Base-by-base conservation (phyloP, 179 eudicot species). In the Beta lomatogona region DNA sequence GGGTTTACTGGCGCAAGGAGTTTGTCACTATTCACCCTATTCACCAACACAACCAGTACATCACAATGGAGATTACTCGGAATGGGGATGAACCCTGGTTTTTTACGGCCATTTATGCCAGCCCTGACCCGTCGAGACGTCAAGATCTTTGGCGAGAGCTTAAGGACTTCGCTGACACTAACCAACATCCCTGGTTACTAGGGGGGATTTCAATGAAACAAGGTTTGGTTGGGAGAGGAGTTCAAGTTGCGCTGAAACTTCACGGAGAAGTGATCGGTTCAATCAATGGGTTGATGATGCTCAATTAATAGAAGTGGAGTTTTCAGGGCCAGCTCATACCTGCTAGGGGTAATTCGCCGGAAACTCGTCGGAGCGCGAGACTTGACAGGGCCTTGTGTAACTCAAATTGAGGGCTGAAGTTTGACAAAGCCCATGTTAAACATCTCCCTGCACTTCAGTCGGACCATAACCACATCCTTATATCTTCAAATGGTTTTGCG, bases 181-280 rank as follows among this genome's bases (percentile, higher is more conserved):
- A 72, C 9, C 12, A 72, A 15, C 9, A 46, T 0, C 76, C 44
- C 0, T 72, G 76, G 76, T 5, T 72, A 3, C 3, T 72, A 0
- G 76, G 18, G 22, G 64, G 28, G 28, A 25, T 25, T 25, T 25
- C 28, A 72, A 72, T 52, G 76, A 72, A 2, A 72, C 76, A 6
- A 52, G 60, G 2, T 1, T 1, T 5, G 1, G 22, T 6, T 19
- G 10, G 4, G 76, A 72, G 11, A n/a, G 60, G 4, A 46, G 13
- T 5, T 4, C 31, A 0, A 57, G 36, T 2, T 28, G 25, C 3
- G 0, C 18, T 0, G 12, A n/a, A n/a, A n/a, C n/a, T n/a, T n/a
- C n/a, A n/a, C n/a, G n/a, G n/a, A n/a, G n/a, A n/a, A n/a, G n/a
- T 19, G 9, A 0, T 0, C 0, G 1, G 0, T 72, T 72, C 9